phyloP scores from a whole-genome alignment of 129 eudicot species.

The Erigeron canadensis region DNA sequence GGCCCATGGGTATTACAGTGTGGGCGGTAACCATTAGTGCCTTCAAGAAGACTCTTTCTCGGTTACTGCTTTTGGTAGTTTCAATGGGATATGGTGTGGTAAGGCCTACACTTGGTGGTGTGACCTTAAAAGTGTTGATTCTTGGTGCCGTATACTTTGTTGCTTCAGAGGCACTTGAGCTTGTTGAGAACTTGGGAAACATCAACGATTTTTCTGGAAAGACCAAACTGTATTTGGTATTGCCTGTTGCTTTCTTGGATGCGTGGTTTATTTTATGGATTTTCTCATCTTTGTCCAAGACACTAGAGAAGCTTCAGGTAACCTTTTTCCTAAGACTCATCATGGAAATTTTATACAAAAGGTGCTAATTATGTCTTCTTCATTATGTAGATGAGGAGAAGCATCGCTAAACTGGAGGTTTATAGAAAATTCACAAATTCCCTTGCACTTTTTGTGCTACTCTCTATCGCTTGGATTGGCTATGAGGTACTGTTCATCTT shows the following conservation, averaged over 20 bases:
- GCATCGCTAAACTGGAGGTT: constrained; percentile 71
- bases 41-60: constrained; percentile 65
- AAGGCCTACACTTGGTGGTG: constrained; percentile 72
- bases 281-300: constrained; percentile 66
- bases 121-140: constrained; percentile 56
- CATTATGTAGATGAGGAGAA: constrained; percentile 52
- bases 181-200: constrained; percentile 69
- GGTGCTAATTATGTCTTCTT: background rate
- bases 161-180: constrained; percentile 68
- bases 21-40: constrained; percentile 73
- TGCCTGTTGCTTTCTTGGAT: constrained; percentile 74
- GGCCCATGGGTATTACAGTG: constrained; percentile 65
- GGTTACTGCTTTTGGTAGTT: constrained; percentile 65
- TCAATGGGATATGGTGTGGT: constrained; percentile 82
- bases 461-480: constrained; percentile 87
- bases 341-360: background rate
- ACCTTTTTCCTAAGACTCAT: background rate
- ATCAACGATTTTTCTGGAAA: constrained; percentile 64
- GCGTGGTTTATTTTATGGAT: constrained; percentile 75
- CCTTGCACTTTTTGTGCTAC: constrained; percentile 68
- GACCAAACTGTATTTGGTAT: constrained; percentile 56
- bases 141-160: constrained; percentile 54
- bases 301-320: constrained; percentile 84
- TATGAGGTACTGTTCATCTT: constrained; percentile 50
- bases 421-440: constrained; percentile 75